Conservation (phyloP, 306 rosid genomes). For the Dryas alaskensis region DNA sequence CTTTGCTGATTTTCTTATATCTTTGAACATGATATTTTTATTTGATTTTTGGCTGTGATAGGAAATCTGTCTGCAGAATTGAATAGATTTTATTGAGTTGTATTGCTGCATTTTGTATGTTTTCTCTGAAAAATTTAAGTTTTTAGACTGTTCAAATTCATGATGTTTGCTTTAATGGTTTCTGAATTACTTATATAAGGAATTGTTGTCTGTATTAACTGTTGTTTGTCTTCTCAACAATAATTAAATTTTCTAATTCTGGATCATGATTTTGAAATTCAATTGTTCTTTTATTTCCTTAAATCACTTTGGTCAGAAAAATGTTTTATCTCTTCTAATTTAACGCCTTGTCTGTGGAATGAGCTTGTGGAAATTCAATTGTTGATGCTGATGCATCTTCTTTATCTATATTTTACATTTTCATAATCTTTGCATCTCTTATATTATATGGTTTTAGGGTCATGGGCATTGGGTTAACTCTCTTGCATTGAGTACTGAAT, state of each 20-base stretch:
- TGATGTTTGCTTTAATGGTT: background rate
- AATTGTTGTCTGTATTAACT: background rate
- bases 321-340: background rate
- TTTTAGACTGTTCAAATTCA: background rate
- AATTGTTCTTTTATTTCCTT: background rate
- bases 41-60: too few species aligned
- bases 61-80: too few species aligned
- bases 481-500: slow-evolving; percentile 92
- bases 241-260: background rate
- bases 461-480: slow-evolving; percentile 98
- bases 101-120: too few species aligned
- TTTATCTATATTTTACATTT: slow-evolving; percentile 9
- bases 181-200: background rate
- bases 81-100: too few species aligned
- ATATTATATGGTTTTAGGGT: slow-evolving; percentile 57
- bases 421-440: slow-evolving; percentile 13
- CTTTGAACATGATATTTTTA: too few species aligned
- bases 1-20: too few species aligned
- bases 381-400: background rate
- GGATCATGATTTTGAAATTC: background rate
- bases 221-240: background rate
- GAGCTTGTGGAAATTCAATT: background rate
- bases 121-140: too few species aligned
- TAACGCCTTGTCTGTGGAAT: background rate
- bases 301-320: background rate